Base-by-base conservation (phyloP, 1,284 basidiomycete genomes). In the Cryptococcus sp. region DNA sequence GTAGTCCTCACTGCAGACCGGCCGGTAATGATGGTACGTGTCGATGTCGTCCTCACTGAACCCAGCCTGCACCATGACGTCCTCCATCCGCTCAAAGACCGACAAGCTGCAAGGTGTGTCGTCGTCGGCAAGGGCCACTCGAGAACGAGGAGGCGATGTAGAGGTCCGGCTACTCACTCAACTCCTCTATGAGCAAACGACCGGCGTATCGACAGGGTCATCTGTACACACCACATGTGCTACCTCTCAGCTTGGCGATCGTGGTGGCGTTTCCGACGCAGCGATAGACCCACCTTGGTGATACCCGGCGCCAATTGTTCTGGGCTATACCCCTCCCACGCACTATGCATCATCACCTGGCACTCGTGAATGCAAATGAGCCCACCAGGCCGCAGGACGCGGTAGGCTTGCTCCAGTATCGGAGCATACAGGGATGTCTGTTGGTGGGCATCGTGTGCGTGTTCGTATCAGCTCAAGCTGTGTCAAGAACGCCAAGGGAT, bases 311-410 rank as follows among this genome's bases (percentile, higher is more conserved):
- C 45, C 16, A 59, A 38, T 16, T 61, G 49, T 16, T 42, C 42
- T 7, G 50, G 46, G 7, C 28, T 43, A 21, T 43, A 61, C 0
- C 57, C 56, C 21, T 56, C 46, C 49, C 52, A 59, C 0, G 49
- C 52, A n/a, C 48, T 55, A 15, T 50, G 46, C 2, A 58, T 36
- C 21, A 55, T 46, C 1, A 58, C 18, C 20, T 59, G 56, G 8
- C 54, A 54, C 40, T 65, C 63, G 36, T 65, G 63, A 11, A 65
- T 46, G 12, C 62, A 50, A 4, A 65, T n/a, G 7, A 65, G 4
- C 0, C 63, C 61, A 4, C 56, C 58, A 1, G 56, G 56, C 2
- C 63, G 53, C 20, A 65, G 52, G 2, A 65, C n/a, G 15, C 63
- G 56, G 55, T 55, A 42, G 9, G 52, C 58, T 16, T 62, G 52